These are phyloP conservation scores for Alternaria solani DNA, from an alignment of 2,329 filamentous ascomycete genomes.

Conservation along the genomic window DNA sequence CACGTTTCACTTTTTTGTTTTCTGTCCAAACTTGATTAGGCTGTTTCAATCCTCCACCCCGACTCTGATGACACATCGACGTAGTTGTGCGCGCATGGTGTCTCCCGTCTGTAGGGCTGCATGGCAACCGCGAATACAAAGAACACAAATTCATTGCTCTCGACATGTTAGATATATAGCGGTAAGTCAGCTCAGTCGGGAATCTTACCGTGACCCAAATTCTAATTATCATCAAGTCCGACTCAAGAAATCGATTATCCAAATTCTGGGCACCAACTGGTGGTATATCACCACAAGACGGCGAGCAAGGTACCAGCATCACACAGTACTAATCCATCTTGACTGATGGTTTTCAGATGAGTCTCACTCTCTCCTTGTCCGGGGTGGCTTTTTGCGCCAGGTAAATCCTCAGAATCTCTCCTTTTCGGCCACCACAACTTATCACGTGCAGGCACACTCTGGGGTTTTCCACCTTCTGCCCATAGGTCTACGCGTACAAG, in stretches of 20 bases:
- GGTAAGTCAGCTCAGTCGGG: constrained; percentile 35
- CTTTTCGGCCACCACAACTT: constrained; percentile 10
- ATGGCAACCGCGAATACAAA: constrained; percentile 20
- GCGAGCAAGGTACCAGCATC: constrained; percentile 51
- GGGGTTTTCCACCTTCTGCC: constrained; percentile 94
- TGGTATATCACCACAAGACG: constrained; percentile 65
- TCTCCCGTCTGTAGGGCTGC: constrained; percentile 33
- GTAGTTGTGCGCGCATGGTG: constrained; percentile 35
- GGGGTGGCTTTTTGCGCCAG: constrained; percentile 57
- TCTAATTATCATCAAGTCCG: constrained; percentile 52
- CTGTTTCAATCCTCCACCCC: neutral
- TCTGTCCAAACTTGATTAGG: neutral
- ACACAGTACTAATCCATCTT: neutral
- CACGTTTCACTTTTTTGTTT: neutral
- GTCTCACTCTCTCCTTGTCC: constrained; percentile 55
- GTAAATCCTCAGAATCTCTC: constrained; percentile 24
- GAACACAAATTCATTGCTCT: constrained; percentile 13
- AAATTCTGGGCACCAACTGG: constrained; percentile 82
- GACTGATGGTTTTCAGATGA: constrained; percentile 39
- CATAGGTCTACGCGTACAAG: constrained; percentile 83
- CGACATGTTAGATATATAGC: constrained; percentile 44
- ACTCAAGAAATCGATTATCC: constrained; percentile 70
- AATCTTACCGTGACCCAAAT: neutral
- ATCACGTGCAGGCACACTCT: constrained; percentile 71
- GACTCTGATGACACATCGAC: neutral